A percentile compares a stretch with the other conserved stretches of the same genome.
phyloP scores from a whole-genome alignment of 2,329 filamentous ascomycete genomes.

The Aspergillus fumigatus region DNA sequence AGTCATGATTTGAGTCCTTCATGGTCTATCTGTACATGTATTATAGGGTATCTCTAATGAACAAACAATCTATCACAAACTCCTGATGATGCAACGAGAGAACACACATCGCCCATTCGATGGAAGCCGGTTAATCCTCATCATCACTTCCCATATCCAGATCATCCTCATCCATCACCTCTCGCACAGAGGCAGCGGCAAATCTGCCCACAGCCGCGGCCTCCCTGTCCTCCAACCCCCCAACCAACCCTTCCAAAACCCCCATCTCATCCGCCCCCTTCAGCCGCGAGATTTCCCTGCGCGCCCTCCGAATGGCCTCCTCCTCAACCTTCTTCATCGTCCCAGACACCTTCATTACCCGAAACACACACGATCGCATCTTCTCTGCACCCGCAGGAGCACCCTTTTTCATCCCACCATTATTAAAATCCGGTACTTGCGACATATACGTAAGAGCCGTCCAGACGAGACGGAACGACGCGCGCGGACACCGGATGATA shows the following conservation, averaged over 20 bases:
- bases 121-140: slow-evolving; percentile 6
- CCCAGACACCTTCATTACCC: slow-evolving; percentile 81
- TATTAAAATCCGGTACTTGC: slow-evolving; percentile 58
- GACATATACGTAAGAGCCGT: slow-evolving; percentile 79
- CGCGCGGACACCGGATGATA: slow-evolving; percentile 78
- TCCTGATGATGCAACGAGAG: not conserved
- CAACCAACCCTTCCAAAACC: slow-evolving; percentile 38
- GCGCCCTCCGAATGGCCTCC: slow-evolving; percentile 76
- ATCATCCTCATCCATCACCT: slow-evolving; percentile 45
- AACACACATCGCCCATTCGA: not conserved
- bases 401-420: slow-evolving; percentile 13
- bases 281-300: slow-evolving; percentile 64
- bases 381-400: slow-evolving; percentile 12
- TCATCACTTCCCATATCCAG: slow-evolving; percentile 45
- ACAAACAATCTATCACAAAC: slow-evolving; percentile 9
- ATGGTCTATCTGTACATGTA: slow-evolving; percentile 18
- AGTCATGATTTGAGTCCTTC: slow-evolving; percentile 40
- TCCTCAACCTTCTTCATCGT: slow-evolving; percentile 91
- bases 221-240: slow-evolving; percentile 33
- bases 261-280: slow-evolving; percentile 48
- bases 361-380: slow-evolving; percentile 63
- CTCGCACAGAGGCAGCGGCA: slow-evolving; percentile 30
- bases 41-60: slow-evolving; percentile 25
- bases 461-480: slow-evolving; percentile 85
- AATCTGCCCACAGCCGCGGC: not conserved